phyloP scores from a whole-genome alignment of 2,329 filamentous ascomycete species.

The Stenocarpella maydis region DNA sequence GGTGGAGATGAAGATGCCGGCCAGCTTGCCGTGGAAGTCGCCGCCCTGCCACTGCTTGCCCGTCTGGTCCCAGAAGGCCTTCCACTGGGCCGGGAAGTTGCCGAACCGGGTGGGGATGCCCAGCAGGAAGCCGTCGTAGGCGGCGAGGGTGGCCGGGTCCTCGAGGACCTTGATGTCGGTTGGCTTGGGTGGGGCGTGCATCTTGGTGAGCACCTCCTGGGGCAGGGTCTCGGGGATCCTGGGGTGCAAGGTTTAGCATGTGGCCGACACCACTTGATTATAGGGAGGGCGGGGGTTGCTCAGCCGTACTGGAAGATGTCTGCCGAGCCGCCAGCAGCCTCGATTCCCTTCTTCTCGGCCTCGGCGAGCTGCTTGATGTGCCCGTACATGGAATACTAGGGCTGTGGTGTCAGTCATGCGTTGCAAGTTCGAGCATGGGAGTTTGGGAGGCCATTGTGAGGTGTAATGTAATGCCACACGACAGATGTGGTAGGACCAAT shows the following conservation, averaged over 20 bases:
- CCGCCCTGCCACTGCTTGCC: constrained; percentile 85
- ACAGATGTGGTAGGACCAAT: constrained; percentile 27
- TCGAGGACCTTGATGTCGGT: constrained; percentile 70
- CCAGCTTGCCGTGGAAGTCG: constrained; percentile 85
- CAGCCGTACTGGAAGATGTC: constrained; percentile 79
- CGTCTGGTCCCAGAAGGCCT: constrained; percentile 90
- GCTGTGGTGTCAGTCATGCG: constrained; percentile 7
- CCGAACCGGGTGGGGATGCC: constrained; percentile 96
- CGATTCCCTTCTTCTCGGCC: constrained; percentile 89
- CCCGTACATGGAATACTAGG: constrained; percentile 91
- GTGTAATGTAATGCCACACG: not conserved
- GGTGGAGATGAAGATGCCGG: constrained; percentile 91
- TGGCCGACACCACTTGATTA: no score
- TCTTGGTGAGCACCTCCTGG: constrained; percentile 84
- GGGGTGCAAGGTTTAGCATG: constrained; percentile 20
- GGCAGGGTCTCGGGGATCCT: constrained; percentile 87
- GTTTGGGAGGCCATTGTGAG: no score
- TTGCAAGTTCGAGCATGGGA: not conserved
- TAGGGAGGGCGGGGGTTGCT: not conserved
- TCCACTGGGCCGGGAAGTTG: constrained; percentile 97
- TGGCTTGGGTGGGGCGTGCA: constrained; percentile 85
- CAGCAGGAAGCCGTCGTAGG: constrained; percentile 89
- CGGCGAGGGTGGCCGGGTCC: constrained; percentile 66
- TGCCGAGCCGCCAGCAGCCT: constrained; percentile 82
- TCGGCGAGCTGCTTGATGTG: constrained; percentile 86